Evolutionary conservation across 2,329 filamentous ascomycete genomes (phyloP).

Genomic region (Metarhizium rileyi): DNA sequence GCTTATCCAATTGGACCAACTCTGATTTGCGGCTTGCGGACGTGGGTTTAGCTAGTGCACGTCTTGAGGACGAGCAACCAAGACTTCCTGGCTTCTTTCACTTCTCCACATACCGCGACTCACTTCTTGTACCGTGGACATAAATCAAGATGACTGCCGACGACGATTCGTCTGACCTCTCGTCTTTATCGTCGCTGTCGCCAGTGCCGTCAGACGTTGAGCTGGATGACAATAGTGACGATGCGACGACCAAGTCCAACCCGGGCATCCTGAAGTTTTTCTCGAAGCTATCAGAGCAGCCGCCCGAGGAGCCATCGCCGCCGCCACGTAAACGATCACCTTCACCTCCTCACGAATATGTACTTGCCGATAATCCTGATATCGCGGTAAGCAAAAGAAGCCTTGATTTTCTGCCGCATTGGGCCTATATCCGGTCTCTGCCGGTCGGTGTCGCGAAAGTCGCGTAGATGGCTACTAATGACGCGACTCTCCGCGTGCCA

Average conservation of each 20-base stretch:
- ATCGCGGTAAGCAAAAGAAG: slow-evolving; percentile 65
- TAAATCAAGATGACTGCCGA: slow-evolving; percentile 44
- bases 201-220: slow-evolving; percentile 35
- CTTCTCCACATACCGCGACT: slow-evolving; percentile 18
- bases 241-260: slow-evolving; percentile 35
- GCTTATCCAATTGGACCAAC: slow-evolving; percentile 21
- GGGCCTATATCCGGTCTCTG: background rate
- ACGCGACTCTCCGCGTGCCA: slow-evolving; percentile 46
- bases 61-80: slow-evolving; percentile 15
- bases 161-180: slow-evolving; percentile 55
- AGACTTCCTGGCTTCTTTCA: slow-evolving; percentile 16
- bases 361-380: slow-evolving; percentile 80
- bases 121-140: slow-evolving; percentile 12
- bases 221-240: slow-evolving; percentile 36
- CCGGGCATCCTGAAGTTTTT: slow-evolving; percentile 60
- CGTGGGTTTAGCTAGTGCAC: slow-evolving; percentile 21
- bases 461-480: slow-evolving; percentile 20
- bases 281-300: slow-evolving; percentile 42
- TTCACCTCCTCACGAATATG: slow-evolving; percentile 84
- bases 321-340: slow-evolving; percentile 69
- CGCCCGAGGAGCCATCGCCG: slow-evolving; percentile 50
- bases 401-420: slow-evolving; percentile 1
- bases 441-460: background rate
- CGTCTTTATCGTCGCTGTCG: slow-evolving; percentile 42
- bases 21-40: slow-evolving; percentile 22